Base-by-base conservation (phyloP, 192 early-diverging fungal species). In the Linnemannia schmuckeri region DNA sequence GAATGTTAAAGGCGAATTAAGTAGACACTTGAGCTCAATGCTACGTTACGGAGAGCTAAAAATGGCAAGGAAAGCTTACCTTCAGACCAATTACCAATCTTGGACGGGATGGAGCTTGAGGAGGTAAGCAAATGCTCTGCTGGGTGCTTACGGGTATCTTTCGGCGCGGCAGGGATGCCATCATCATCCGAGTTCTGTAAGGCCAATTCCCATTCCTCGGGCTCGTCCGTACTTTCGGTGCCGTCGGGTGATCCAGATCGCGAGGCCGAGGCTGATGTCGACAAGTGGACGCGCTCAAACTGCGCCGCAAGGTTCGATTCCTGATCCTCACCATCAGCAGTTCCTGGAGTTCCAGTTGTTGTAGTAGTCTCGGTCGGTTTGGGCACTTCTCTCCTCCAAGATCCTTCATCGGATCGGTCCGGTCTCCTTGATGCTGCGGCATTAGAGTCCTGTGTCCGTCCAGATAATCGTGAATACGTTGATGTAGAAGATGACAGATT, bases 121-220 rank as follows among this genome's bases (percentile, higher is more conserved):
- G 76, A 70, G n/a, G 52, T 17, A 10, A 75, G 49, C 66, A 84
- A 40, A 72, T 63, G 70, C 46, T 79, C 82, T 38, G 82, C 82
- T 37, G 82, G 82, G 63, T 79, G 82, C 6, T 57, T 4, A 13
- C 69, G 77, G 4, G 76, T 35, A 6, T 46, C 37, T 24, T 75
- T 87, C 69, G 79, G 46, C 15, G 30, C 30, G 24, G 27, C 78
- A 17, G 85, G 79, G 9, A 87, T 81, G 15, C 72, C 37, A 42
- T 81, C 85, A 2, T 87, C 85, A 46, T 87, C 80, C 17, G 85
- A 87, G 44, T 81, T 71, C 3, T 81, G 55, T 17, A 81, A 63
- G 1, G 85, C 80, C n/a, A 87, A 40, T 8, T 87, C 85, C 85
- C 85, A 87, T 74, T 87, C 85, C 46, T 87, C 85, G 6, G 75